Conservation (phyloP, 140 eudicot species). For the Stevia rebaudiana region DNA sequence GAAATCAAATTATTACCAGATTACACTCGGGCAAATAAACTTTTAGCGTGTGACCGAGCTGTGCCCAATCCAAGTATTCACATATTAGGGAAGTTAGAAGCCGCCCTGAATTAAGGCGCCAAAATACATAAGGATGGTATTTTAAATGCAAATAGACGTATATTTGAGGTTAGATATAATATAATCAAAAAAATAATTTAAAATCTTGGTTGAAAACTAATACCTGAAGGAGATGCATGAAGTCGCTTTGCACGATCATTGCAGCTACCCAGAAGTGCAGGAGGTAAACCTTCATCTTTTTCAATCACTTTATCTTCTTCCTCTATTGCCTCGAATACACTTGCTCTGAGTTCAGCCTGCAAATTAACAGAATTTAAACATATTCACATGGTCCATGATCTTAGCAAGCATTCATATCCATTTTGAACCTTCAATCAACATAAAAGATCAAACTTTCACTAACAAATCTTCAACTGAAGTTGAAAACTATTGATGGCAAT, state of each 20-base stretch:
- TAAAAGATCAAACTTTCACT: background rate
- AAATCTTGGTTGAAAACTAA: background rate
- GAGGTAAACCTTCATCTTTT: slow-evolving; percentile 84
- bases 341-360: slow-evolving; percentile 79
- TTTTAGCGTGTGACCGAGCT: slow-evolving; percentile 79
- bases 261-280: slow-evolving; percentile 95
- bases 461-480: background rate
- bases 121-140: background rate
- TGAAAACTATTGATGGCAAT: background rate
- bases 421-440: background rate
- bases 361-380: background rate
- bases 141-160: background rate
- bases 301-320: slow-evolving; percentile 86
- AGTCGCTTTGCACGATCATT: slow-evolving; percentile 93
- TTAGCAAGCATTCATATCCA: background rate
- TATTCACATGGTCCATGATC: background rate
- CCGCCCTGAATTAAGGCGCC: slow-evolving; percentile 46
- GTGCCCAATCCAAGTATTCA: slow-evolving; percentile 99
- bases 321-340: slow-evolving; percentile 96
- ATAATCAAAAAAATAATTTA: background rate
- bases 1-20: slow-evolving; percentile 46
- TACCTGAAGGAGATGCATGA: slow-evolving; percentile 93
- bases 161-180: background rate
- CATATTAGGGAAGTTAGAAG: slow-evolving; percentile 84
- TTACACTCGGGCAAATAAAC: slow-evolving; percentile 92